Evolutionary conservation across 441 rosid species (phyloP).

Genomic region (Codiaeum variegatum): DNA sequence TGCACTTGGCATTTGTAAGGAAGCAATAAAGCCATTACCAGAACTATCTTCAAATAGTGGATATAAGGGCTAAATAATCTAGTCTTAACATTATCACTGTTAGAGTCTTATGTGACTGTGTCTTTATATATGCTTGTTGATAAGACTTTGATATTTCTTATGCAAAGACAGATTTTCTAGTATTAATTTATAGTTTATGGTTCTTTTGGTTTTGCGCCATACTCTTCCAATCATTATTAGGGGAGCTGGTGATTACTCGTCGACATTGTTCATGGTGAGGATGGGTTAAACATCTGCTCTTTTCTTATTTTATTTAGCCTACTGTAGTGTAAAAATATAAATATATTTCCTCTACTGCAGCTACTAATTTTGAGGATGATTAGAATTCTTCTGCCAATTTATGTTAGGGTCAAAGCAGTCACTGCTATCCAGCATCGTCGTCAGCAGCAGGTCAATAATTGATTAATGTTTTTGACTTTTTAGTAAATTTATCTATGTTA

Average conservation of each 20-base stretch:
- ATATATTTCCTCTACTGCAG: conserved; percentile 32
- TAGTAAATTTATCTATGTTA: neutral
- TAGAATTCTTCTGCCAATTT: conserved; percentile 62
- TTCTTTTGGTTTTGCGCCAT: conserved; percentile 65
- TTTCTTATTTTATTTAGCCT: neutral
- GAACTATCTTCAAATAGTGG: neutral
- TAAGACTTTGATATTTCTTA: neutral
- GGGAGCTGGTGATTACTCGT: conserved; percentile 51
- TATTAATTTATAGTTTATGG: conserved; percentile 48
- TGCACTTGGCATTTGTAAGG: neutral
- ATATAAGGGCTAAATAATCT: neutral
- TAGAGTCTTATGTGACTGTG: neutral
- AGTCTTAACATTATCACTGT: neutral
- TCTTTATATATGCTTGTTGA: neutral
- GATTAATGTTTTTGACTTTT: neutral
- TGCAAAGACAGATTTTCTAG: neutral
- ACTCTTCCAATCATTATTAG: conserved; percentile 56
- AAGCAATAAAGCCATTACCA: neutral
- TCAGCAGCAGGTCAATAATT: conserved; percentile 41
- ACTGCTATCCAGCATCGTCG: conserved; percentile 45
- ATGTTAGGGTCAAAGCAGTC: conserved; percentile 49
- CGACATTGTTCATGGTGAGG: conserved; percentile 53
- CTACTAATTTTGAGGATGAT: conserved; percentile 47
- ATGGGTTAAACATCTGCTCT: neutral
- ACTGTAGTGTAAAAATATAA: neutral